These are phyloP conservation scores for Lagenidium giganteum DNA, from an alignment of 352 stramenopile genomes.

Conservation along the genomic window DNA sequence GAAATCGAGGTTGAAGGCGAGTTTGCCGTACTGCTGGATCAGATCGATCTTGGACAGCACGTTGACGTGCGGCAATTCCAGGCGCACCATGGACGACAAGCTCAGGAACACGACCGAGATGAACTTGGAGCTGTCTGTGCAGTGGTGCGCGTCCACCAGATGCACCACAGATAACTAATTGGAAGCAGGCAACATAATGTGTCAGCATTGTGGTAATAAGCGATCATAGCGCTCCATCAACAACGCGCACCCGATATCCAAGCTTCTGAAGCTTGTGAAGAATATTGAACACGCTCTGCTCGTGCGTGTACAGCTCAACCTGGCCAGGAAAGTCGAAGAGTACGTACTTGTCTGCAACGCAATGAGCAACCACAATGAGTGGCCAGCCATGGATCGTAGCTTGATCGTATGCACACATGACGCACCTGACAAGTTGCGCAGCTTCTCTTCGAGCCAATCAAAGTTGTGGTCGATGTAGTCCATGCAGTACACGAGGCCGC, in stretches of 20 bases:
- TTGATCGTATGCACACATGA: no score
- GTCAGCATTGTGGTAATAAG: background rate
- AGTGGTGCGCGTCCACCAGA: constrained; percentile 93
- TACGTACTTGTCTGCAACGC: constrained; percentile 91
- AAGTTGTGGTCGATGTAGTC: constrained; percentile 98
- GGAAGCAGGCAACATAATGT: background rate
- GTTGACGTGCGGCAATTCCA: constrained; percentile 98
- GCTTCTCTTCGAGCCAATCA: constrained; percentile 96
- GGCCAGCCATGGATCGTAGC: no score
- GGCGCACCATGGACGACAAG: constrained; percentile 96
- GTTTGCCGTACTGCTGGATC: constrained; percentile 89
- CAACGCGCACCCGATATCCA: constrained; percentile 59
- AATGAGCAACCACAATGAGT: background rate
- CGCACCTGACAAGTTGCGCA: constrained; percentile 57
- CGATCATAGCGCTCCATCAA: background rate
- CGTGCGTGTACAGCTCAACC: constrained; percentile 99
- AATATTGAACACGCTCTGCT: constrained; percentile 95
- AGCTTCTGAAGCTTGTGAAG: constrained; percentile 92
- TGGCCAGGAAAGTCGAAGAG: constrained; percentile 99
- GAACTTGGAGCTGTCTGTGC: constrained; percentile 96
- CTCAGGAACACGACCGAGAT: constrained; percentile 95
- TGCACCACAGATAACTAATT: constrained; percentile 89
- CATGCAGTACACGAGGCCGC: constrained; percentile 98
- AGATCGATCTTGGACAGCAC: constrained; percentile 99
- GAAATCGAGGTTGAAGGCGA: constrained; percentile 87